Evolutionary conservation across 2,329 filamentous ascomycete genomes (phyloP), one percentile per base, ranked within the genome.

Genomic region (Botrytis deweyae): DNA sequence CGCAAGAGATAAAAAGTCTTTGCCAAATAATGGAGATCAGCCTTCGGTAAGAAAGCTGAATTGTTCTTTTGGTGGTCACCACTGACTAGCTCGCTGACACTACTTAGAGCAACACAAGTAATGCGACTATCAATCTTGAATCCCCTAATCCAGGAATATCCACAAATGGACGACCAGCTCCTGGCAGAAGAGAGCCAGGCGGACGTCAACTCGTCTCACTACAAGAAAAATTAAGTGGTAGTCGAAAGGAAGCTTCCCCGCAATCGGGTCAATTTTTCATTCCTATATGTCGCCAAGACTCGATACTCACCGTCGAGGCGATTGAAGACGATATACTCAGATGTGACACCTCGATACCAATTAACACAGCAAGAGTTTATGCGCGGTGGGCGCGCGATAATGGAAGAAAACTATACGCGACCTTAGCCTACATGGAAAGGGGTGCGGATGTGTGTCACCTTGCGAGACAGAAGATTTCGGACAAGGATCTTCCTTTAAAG

Each of bases 401-500:
- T 10, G 73, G 74, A 1, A 69, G 40, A 25, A 73, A 59, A 16
- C 36, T 78, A 16, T 78, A 72, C 70, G 76, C 74, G 18, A 77
- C 70, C n/a, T 58, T 78, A 38, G 73, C 72, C 2, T 75, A 62
- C 63, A 71, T 76, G 22, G 67, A 75, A 44, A 74, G 73, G 12
- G 72, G 72, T 22, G 59, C 46, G 3, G 72, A 75, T 25, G 75
- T 78, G 4, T 38, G 49, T 22, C 33, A n/a, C 9, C 36, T 78
- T 18, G 63, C 75, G 44, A 40, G 65, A 3, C 75, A 78, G 18
- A 66, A 64, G 0, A 71, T 78, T 8, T 70, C 63, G 4, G 77
- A 78, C 61, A 33, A 68, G 0, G 74, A 76, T 40, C 68, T 78
- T 16, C 77, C 77, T 2, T 65, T 78, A 1, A 62, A 70, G 29